Base-by-base conservation (phyloP, 805 yeast genomes). In the Lachancea cidri region DNA sequence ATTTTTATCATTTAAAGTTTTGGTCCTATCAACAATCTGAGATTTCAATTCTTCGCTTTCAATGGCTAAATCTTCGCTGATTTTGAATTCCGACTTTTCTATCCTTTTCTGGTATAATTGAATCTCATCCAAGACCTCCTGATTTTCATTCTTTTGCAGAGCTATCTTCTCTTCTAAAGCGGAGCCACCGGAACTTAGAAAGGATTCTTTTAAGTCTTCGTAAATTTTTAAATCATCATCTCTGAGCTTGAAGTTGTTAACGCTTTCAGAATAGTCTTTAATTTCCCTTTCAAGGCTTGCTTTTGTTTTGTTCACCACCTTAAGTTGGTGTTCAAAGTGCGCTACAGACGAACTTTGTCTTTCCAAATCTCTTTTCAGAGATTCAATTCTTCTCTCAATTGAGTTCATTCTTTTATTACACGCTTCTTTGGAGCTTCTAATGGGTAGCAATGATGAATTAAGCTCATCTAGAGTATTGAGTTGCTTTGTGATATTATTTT, bases 201-300 rank as follows among this genome's bases (percentile, higher is more conserved):
- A 86, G 38, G 67, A 48, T 29, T 75, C 77, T 54, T 85, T 74
- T 43, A 86, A 63, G 1, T 43, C 17, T 32, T 79, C 78, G 57
- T 86, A 87, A 34, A 77, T 80, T 20, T 64, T 59, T 32, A 76
- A 65, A 36, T 77, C 82, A 8, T 71, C 77, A 1, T 69, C 67
- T 13, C 77, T 66, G 20, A 84, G 52, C 13, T 63, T 53, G 30
- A 60, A 66, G 27, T 60, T 60, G 20, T 62, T 51, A 18, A 45
- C 39, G 36, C 58, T 54, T n/a, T 46, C 53, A 36, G 58, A 53
- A 7, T 55, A 42, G 19, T 47, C 47, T 16, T 49, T 51, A 24
- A 67, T 49, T 36, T 67, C 69, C 2, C 48, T 47, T 39, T 69
- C 70, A 44, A 72, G 72, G 33, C 54, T 50, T 11, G 54, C 52